Evolutionary conservation across 768 basidiomycete species (phyloP).

Genomic region (Termitomyces titanicus): DNA sequence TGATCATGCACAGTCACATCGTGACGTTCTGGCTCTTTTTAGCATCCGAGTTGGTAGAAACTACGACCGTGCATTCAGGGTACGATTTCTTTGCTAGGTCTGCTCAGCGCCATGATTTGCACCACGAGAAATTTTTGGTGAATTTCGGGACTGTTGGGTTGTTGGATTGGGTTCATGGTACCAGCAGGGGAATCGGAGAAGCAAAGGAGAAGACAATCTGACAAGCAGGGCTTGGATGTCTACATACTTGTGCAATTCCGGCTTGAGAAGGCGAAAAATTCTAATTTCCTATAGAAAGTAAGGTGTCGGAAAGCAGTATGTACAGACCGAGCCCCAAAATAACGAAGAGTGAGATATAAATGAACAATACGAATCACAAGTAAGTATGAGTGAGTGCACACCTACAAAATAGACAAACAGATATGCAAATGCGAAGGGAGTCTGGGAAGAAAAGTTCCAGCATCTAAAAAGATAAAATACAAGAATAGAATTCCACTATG

Average conservation of each 20-base stretch:
- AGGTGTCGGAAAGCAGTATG: slow-evolving; percentile 6
- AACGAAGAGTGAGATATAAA: slow-evolving; percentile 3
- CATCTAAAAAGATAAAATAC: slow-evolving; percentile 14
- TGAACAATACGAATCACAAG: slow-evolving; percentile 7
- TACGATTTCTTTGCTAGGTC: slow-evolving; percentile 23
- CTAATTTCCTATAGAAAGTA: slow-evolving; percentile 11
- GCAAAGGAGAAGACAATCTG: slow-evolving; percentile 1
- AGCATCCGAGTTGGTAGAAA: slow-evolving; percentile 20
- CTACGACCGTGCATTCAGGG: slow-evolving; percentile 26
- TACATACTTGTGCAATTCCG: too few species aligned
- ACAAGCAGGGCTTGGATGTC: not conserved
- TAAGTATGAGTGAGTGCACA: slow-evolving; percentile 9
- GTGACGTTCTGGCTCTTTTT: slow-evolving; percentile 26
- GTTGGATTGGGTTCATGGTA: slow-evolving; percentile 24
- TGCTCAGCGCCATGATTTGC: slow-evolving; percentile 23
- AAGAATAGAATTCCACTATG: slow-evolving; percentile 10
- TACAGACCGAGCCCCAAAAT: slow-evolving; percentile 10
- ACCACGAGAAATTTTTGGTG: slow-evolving; percentile 25
- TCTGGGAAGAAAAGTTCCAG: slow-evolving; percentile 4
- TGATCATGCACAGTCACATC: slow-evolving; percentile 21
- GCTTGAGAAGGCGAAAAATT: not conserved
- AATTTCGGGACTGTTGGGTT: slow-evolving; percentile 24
- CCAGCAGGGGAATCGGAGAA: slow-evolving; percentile 3
- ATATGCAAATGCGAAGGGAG: slow-evolving; percentile 10
- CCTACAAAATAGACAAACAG: slow-evolving; percentile 10